Evolutionary conservation across 257 asterid genomes (phyloP).

Genomic region (Ligustrum vulgare): DNA sequence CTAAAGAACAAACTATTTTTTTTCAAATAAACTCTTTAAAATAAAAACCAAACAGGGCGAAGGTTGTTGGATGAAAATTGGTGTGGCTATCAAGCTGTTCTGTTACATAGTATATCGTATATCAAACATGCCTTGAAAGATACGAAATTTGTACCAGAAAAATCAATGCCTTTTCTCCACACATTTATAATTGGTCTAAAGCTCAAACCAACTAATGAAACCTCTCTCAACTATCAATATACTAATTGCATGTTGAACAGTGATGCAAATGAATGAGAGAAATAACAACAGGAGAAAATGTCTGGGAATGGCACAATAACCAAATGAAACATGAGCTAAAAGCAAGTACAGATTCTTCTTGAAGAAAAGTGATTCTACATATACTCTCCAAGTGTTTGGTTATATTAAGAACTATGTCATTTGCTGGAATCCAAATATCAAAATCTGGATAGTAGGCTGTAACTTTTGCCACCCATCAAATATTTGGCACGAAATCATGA

Average conservation of each 20-base stretch:
- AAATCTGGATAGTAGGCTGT: neutral
- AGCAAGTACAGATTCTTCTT: neutral
- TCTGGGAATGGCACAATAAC: neutral
- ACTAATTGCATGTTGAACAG: no score
- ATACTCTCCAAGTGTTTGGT: no score
- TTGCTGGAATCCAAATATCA: neutral
- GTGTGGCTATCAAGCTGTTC: no score
- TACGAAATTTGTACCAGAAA: neutral
- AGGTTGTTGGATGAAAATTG: no score
- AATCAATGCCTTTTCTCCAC: no score
- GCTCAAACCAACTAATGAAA: neutral
- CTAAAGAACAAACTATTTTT: no score
- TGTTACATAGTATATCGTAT: no score
- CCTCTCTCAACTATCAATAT: no score
- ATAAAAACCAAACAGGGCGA: no score
- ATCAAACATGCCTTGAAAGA: no score
- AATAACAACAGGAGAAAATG: neutral
- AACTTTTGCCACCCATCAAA: neutral
- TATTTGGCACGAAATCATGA: constrained; percentile 12
- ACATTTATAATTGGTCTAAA: neutral
- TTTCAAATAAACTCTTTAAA: no score
- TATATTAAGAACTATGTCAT: neutral
- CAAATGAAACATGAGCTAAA: neutral
- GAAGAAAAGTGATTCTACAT: neutral
- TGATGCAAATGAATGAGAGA: neutral